Conservation (phyloP, 2,329 filamentous ascomycete genomes). For the Cladorrhinum sp. region DNA sequence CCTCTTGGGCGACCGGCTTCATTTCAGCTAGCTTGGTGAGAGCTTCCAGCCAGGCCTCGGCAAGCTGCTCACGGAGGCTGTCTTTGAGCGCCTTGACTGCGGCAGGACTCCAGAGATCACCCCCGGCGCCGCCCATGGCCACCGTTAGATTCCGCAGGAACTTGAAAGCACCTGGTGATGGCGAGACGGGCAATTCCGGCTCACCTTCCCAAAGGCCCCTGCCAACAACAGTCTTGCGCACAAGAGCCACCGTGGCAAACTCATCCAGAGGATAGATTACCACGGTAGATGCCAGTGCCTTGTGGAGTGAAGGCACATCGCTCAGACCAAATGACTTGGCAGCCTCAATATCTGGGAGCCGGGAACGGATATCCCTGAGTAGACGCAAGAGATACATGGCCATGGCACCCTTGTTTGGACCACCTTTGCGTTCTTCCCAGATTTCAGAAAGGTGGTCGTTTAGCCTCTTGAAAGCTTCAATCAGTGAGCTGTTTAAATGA, state of each 20-base stretch:
- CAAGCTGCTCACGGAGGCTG: constrained; percentile 50
- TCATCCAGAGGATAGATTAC: constrained; percentile 47
- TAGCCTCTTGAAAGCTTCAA: constrained; percentile 43
- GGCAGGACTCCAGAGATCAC: constrained; percentile 76
- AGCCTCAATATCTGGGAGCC: constrained; percentile 53
- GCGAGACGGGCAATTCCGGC: constrained; percentile 72
- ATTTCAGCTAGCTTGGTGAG: constrained; percentile 29
- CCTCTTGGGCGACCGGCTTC: constrained; percentile 14
- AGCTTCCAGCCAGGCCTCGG: constrained; percentile 45
- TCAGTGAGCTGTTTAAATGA: constrained; percentile 33
- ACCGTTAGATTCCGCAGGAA: constrained; percentile 64
- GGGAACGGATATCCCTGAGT: constrained; percentile 68
- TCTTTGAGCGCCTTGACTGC: constrained; percentile 63
- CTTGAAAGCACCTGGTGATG: constrained; percentile 70
- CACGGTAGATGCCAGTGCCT: constrained; percentile 55
- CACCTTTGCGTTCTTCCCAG: constrained; percentile 46
- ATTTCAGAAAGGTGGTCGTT: constrained; percentile 52
- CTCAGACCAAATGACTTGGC: constrained; percentile 56
- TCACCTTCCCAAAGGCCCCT: constrained; percentile 77
- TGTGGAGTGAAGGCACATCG: constrained; percentile 63
- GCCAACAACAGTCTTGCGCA: constrained; percentile 52
- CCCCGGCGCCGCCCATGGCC: constrained; percentile 67
- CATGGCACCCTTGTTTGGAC: constrained; percentile 48
- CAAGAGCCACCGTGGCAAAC: constrained; percentile 42
- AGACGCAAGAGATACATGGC: constrained; percentile 69